These are phyloP conservation scores for Alternaria angustiovoidea DNA, from an alignment of 2,329 filamentous ascomycete species.

Conservation along the genomic window DNA sequence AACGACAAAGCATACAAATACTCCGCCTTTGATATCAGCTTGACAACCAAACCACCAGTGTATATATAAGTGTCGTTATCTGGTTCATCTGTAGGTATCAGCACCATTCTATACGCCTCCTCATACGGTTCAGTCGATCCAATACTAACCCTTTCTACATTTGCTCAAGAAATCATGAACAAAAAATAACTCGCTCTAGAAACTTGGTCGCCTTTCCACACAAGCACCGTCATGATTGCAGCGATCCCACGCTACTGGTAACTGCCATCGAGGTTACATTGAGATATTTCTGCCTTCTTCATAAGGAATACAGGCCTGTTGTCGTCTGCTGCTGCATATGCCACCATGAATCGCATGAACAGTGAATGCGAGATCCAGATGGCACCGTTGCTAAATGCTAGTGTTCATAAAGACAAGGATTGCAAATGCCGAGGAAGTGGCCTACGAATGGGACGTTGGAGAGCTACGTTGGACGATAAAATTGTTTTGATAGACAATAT, in stretches of 20 bases:
- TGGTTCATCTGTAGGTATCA: neutral
- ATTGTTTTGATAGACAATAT: neutral
- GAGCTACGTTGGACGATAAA: neutral
- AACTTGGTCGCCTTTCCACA: neutral
- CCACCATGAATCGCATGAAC: neutral
- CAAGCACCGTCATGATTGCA: too few relatives aligned
- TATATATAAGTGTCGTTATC: neutral
- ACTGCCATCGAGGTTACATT: neutral
- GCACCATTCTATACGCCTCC: neutral
- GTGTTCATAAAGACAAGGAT: neutral
- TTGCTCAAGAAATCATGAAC: neutral
- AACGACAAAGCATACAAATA: neutral
- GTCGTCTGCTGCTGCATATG: constrained; percentile 5
- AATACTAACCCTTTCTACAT: neutral
- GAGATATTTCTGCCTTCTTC: neutral
- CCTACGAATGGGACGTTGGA: neutral
- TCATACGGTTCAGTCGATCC: neutral
- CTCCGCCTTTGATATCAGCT: neutral
- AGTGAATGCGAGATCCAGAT: too few relatives aligned
- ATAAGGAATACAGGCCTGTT: neutral
- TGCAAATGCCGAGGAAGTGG: neutral
- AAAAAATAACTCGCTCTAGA: neutral
- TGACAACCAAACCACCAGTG: neutral
- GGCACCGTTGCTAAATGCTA: neutral
- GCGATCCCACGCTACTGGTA: neutral